Percentiles rank a stretch among this genome's conserved stretches.
Evolutionary conservation across 225 moss, liverwort and hornwort genomes (phyloP).

Genomic region (Antitrichia curtipendula): DNA sequence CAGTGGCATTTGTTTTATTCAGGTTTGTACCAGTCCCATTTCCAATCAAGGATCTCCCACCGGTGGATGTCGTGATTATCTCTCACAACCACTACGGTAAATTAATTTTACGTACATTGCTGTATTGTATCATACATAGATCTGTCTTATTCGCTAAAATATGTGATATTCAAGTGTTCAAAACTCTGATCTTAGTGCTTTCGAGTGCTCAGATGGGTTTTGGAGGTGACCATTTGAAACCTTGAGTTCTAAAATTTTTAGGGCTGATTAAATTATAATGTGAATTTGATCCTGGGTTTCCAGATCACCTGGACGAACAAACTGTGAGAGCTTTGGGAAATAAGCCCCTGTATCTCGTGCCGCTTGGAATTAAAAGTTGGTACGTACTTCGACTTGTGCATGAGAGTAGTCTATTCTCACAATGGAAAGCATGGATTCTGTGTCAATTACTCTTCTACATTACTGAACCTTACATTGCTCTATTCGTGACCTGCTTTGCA

Average conservation of each 20-base stretch:
- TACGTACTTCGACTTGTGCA: neutral
- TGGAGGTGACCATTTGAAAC: neutral
- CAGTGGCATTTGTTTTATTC: neutral
- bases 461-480: neutral
- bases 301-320: constrained; percentile 25
- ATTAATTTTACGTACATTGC: neutral
- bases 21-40: constrained; percentile 29
- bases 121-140: neutral
- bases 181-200: neutral
- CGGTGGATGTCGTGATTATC: constrained; percentile 26
- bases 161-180: neutral
- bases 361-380: constrained; percentile 25
- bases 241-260: too few species aligned
- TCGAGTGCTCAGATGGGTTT: neutral
- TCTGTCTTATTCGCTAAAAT: too few species aligned
- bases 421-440: neutral
- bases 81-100: constrained; percentile 34
- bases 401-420: neutral
- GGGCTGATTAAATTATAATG: neutral
- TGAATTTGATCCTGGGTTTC: neutral
- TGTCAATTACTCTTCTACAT: neutral
- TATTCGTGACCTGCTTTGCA: neutral
- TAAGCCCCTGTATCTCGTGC: constrained; percentile 27
- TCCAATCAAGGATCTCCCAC: constrained; percentile 26
- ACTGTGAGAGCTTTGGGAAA: constrained; percentile 30